These are phyloP conservation scores for Cynara cardunculus DNA, from an alignment of 129 eudicot genomes.

Conservation along the genomic window DNA sequence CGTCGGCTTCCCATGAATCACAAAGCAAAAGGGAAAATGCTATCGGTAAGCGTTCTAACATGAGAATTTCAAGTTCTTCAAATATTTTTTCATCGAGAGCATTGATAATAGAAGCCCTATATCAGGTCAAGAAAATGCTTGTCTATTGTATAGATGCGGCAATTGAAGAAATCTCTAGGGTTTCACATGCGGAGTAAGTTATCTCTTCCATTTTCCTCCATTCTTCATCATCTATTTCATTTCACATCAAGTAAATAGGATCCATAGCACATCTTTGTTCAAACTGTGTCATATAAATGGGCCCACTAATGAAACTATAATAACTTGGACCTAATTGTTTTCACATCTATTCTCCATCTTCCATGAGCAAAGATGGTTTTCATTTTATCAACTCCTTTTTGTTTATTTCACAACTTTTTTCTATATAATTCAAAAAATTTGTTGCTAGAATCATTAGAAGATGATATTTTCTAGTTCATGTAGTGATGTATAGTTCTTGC, in stretches of 20 bases:
- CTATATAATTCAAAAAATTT: too few species aligned
- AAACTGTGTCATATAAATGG: neutral
- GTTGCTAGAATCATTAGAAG: neutral
- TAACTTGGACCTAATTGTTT: neutral
- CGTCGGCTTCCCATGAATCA: slow-evolving; percentile 56
- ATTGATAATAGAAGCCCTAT: slow-evolving; percentile 5
- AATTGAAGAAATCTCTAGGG: slow-evolving; percentile 41
- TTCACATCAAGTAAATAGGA: neutral
- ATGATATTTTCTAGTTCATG: neutral
- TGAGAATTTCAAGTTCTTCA: neutral
- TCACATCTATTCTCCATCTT: neutral
- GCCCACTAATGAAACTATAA: neutral
- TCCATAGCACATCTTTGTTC: neutral
- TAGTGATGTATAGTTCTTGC: neutral
- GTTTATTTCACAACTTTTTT: neutral
- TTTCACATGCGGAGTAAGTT: slow-evolving; percentile 28
- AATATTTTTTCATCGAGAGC: neutral
- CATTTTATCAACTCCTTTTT: neutral
- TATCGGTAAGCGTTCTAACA: slow-evolving; percentile 34
- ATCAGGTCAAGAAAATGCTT: slow-evolving; percentile 66
- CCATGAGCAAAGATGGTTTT: neutral
- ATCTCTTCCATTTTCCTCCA: neutral
- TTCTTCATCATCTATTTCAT: neutral
- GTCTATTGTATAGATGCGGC: slow-evolving; percentile 45
- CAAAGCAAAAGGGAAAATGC: slow-evolving; percentile 45